Conservation (phyloP, 2,329 filamentous ascomycete genomes). For the Beauveria scarabaeidicola region DNA sequence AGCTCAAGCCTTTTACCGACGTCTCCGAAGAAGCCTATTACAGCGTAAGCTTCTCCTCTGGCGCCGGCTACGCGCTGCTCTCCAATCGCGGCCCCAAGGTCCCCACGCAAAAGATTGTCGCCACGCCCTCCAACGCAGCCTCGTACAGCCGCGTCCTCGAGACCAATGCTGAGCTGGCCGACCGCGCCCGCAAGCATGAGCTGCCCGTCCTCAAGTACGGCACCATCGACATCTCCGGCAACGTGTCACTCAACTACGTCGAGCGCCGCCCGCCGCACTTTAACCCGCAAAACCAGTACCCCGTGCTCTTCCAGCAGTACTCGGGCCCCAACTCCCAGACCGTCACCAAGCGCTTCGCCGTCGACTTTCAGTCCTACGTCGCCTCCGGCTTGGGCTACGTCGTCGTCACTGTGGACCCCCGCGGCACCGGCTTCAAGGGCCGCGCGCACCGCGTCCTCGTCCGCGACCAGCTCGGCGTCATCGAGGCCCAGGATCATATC, state of each 20-base stretch:
- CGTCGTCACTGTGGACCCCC: slow-evolving; percentile 87
- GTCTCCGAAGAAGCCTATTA: slow-evolving; percentile 69
- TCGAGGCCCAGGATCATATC: slow-evolving; percentile 86
- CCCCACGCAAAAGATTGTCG: slow-evolving; percentile 85
- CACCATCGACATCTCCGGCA: slow-evolving; percentile 72
- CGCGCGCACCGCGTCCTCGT: slow-evolving; percentile 75
- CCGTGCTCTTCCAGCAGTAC: slow-evolving; percentile 91
- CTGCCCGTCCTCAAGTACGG: slow-evolving; percentile 77
- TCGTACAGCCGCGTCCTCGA: slow-evolving; percentile 66
- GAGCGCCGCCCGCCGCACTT: slow-evolving; percentile 90
- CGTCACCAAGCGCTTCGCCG: slow-evolving; percentile 68
- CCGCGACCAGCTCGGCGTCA: slow-evolving; percentile 74
- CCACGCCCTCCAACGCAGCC: slow-evolving; percentile 60
- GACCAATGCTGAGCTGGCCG: slow-evolving; percentile 62
- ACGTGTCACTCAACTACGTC: slow-evolving; percentile 60
- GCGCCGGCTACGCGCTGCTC: slow-evolving; percentile 75
- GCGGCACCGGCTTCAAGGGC: slow-evolving; percentile 85
- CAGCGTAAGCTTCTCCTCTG: slow-evolving; percentile 71
- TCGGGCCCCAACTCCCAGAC: slow-evolving; percentile 89
- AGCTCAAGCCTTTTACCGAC: slow-evolving; percentile 66
- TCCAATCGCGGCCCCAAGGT: slow-evolving; percentile 76
- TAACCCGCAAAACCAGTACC: slow-evolving; percentile 73
- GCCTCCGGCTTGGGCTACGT: slow-evolving; percentile 82
- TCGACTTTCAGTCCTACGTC: slow-evolving; percentile 88
- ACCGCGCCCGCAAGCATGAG: slow-evolving; percentile 65